Evolutionary conservation across 2,329 filamentous ascomycete species (phyloP), one percentile per base, ranked within the genome.

Genomic region (Trichoderma sp.): DNA sequence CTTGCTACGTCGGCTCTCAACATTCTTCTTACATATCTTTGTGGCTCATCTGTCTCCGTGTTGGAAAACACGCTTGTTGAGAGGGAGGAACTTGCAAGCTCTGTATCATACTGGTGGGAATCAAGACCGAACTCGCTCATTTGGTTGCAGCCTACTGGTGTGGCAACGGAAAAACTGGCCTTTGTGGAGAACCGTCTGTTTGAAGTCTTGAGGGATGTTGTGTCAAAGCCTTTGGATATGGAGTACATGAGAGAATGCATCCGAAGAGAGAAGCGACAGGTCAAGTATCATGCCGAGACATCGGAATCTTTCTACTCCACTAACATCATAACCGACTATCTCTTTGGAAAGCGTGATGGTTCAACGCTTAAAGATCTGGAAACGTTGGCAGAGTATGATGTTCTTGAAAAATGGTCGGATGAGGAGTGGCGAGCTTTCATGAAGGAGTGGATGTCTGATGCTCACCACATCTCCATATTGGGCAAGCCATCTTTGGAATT

Each of bases 11-110:
- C 92, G 16, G 97, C 95, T 1, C 85, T 98, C 4, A 93, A 94
- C 77, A 91, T 97, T 68, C 85, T 97, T 3, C 88, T 98, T 53
- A 92, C 93, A 2, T 99, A 98, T 81, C 90, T 99, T 21, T 95
- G 94, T 77, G 97, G 95, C 6, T 98, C 97, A 0, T 97, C 97
- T 1, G 95, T 97, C 3, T 96, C 96, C 0, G 88, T 99, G 1
- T 87, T 99, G 6, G 96, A 98, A 81, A 98, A 98, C 79, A 90
- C 92, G 21, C 89, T 99, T 76, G 97, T 99, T 2, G 97, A 99
- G 82, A 95, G 93, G 80, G 96, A 98, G 83, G 94, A 97, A 79
- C 90, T 98, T 63, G 94, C 95, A 4, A 98, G 95, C 84, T 94
- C 93, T 7, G 92, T 98, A 12, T 92, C 92, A 66, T 95, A 93